Evolutionary conservation across 306 rosid species (phyloP), one percentile per base, ranked within the genome.

Genomic region (Glycine soja): DNA sequence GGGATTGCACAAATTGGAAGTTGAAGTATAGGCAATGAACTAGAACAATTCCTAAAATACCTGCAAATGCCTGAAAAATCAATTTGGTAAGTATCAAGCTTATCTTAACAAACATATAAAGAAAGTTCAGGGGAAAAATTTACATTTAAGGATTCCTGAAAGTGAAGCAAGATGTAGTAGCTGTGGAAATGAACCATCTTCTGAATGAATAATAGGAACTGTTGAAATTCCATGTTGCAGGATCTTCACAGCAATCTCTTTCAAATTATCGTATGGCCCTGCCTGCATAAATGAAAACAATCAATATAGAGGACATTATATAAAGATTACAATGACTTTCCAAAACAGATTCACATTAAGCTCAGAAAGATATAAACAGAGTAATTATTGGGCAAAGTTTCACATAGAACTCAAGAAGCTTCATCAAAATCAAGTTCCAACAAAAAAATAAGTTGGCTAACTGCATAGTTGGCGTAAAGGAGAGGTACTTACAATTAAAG

Each of bases 81-180:
- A 24, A 74, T 72, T 75, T 54, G 78, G 87, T 91, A 50, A 86
- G 86, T 66, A 77, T 61, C 83, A 75, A 73, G 58, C 78, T 74
- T 50, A 52, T 14, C 78, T 51, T 59, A 43, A 16, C 52, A 75
- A 42, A 38, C 81, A 42, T 14, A 24, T 7, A 76, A 63, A 51
- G 79, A 56, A 74, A 77, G 34, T 11, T 61, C 43, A 66, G 62
- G 76, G 54, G 58, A 72, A 64, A 77, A 66, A 70, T 90, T 90
- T 89, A 96, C 98, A 93, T 87, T 90, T 93, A 36, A 96, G 88
- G 72, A 96, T 92, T 64, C 93, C 98, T 63, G 98, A 92, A 81
- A 96, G 97, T 69, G 99, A 90, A 80, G 98, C 97, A 88, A 93
- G 92, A 86, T 96, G 94, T 59, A 96, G 86, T 79, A 96, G 86